phyloP scores from a whole-genome alignment of 2,329 filamentous ascomycete species.

The Trichoderma sp. region DNA sequence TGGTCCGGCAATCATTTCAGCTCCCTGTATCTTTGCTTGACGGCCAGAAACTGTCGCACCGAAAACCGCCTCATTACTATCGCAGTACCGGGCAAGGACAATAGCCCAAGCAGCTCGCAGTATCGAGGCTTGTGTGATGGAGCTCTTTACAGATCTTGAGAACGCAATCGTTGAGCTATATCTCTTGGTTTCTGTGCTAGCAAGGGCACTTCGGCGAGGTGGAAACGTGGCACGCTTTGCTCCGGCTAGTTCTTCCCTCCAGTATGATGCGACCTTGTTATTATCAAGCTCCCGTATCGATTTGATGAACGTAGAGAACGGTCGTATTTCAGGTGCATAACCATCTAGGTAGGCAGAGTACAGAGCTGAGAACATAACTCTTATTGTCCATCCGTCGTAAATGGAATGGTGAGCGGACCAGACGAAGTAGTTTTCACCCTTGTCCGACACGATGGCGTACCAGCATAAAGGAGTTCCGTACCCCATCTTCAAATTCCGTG shows the following conservation, averaged over 20 bases:
- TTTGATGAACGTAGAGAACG: slow-evolving; percentile 11
- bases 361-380: slow-evolving; percentile 24
- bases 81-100: slow-evolving; percentile 40
- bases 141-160: slow-evolving; percentile 9
- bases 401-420: slow-evolving; percentile 33
- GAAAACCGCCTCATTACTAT: slow-evolving; percentile 26
- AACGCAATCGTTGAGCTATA: neutral
- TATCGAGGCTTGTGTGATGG: slow-evolving; percentile 27
- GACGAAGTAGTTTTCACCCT: slow-evolving; percentile 24
- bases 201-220: neutral
- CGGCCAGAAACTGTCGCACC: slow-evolving; percentile 27
- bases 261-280: slow-evolving; percentile 1
- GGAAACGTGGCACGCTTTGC: slow-evolving; percentile 23
- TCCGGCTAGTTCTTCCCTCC: slow-evolving; percentile 21
- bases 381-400: slow-evolving; percentile 34
- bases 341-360: slow-evolving; percentile 12
- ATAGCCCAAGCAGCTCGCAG: slow-evolving; percentile 35
- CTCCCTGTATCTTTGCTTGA: slow-evolving; percentile 24
- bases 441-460: neutral
- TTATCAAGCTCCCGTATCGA: slow-evolving; percentile 36
- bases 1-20: slow-evolving; percentile 25
- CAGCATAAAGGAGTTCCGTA: slow-evolving; percentile 4
- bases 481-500: neutral
- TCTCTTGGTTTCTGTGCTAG: neutral
- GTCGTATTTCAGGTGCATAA: neutral